Evolutionary conservation across 2,329 filamentous ascomycete species (phyloP).

Genomic region (Hypomyces perniciosus): DNA sequence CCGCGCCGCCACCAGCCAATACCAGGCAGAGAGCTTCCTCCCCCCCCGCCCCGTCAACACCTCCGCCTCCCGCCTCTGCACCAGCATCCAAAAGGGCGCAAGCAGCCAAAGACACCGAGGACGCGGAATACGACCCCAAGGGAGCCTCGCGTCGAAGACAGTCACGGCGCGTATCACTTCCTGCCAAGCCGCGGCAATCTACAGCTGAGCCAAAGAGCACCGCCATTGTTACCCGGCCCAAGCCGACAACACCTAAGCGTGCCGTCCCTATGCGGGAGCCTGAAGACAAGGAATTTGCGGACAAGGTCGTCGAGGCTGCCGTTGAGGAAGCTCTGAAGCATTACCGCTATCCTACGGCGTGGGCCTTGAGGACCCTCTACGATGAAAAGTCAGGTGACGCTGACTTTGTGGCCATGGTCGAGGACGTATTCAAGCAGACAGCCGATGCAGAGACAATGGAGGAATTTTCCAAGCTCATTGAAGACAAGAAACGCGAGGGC

Average conservation of each 20-base stretch:
- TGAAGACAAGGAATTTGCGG: constrained; percentile 39
- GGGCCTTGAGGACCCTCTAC: constrained; percentile 54
- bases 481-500: constrained; percentile 51
- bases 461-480: constrained; percentile 46
- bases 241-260: constrained; percentile 15
- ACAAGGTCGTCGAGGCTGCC: constrained; percentile 50
- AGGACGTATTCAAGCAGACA: constrained; percentile 52
- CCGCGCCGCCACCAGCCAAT: neutral
- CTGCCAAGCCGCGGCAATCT: constrained; percentile 22
- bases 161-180: constrained; percentile 27
- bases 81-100: constrained; percentile 17
- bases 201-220: constrained; percentile 6
- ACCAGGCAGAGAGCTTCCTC: constrained; percentile 6
- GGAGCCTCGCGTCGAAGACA: constrained; percentile 28
- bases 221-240: constrained; percentile 9
- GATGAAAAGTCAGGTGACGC: constrained; percentile 49
- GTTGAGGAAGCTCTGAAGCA: constrained; percentile 53
- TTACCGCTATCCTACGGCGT: constrained; percentile 56
- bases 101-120: constrained; percentile 28
- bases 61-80: constrained; percentile 15
- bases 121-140: constrained; percentile 40
- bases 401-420: constrained; percentile 50
- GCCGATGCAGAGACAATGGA: constrained; percentile 46
- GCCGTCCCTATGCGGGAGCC: constrained; percentile 17
- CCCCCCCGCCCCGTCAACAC: constrained; percentile 14